Percentiles rank a stretch among this genome's conserved stretches.
These are phyloP conservation scores for Dothistroma pini DNA, from an alignment of 2,329 filamentous ascomycete genomes.

Conservation along the genomic window DNA sequence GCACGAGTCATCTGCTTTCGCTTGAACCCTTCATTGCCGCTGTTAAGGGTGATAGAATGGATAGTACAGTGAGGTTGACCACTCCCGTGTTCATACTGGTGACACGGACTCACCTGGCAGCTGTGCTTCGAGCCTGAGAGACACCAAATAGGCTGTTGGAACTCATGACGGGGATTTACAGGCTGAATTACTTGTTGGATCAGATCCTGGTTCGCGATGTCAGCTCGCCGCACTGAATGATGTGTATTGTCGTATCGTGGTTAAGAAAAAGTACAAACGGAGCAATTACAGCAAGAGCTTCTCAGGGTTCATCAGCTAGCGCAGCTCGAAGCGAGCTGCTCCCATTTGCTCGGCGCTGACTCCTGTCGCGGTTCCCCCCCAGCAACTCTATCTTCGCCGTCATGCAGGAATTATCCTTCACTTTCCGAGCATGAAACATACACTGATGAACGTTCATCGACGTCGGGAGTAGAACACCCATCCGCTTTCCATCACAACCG, in stretches of 20 bases:
- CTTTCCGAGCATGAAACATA: neutral
- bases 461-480: neutral
- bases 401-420: neutral
- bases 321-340: neutral
- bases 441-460: neutral
- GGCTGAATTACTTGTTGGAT: too few relatives aligned
- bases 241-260: too few relatives aligned
- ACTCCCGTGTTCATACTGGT: neutral
- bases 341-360: neutral
- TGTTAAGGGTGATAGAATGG: neutral
- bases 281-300: neutral
- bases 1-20: neutral
- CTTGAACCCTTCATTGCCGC: neutral
- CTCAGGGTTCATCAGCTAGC: neutral
- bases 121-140: neutral
- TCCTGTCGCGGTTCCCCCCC: neutral
- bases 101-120: neutral
- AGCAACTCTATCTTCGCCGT: neutral
- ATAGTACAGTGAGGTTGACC: neutral
- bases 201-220: too few relatives aligned
- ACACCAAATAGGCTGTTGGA: neutral
- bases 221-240: too few relatives aligned
- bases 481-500: neutral
- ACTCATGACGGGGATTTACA: neutral
- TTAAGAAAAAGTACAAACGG: neutral